phyloP scores from a whole-genome alignment of 208 protist genomes.

The Trypanosoma cruzi region DNA sequence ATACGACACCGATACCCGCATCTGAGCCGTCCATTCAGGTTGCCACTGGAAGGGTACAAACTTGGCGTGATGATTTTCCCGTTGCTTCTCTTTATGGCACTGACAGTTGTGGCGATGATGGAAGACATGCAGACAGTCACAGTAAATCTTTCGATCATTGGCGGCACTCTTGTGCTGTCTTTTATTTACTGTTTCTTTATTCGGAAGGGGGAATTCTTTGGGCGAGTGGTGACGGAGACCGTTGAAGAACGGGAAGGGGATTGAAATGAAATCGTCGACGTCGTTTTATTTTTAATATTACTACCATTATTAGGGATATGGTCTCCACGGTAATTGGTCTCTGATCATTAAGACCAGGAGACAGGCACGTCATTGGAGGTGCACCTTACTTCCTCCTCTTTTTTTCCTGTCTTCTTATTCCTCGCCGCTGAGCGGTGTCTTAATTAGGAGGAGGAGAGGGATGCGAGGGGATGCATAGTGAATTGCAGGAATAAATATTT shows the following conservation, averaged over 20 bases:
- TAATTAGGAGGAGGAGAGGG: too few relatives aligned
- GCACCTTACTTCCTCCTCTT: too few relatives aligned
- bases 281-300: too few relatives aligned
- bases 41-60: constrained; percentile 49
- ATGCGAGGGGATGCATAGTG: too few relatives aligned
- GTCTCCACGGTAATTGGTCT: too few relatives aligned
- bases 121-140: constrained; percentile 42
- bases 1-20: constrained; percentile 65
- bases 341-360: too few relatives aligned
- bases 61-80: constrained; percentile 48
- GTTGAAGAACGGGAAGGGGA: constrained; percentile 2
- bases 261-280: neutral
- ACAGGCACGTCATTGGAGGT: too few relatives aligned
- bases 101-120: constrained; percentile 51
- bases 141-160: constrained; percentile 43
- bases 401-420: too few relatives aligned
- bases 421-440: too few relatives aligned
- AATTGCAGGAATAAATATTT: too few relatives aligned
- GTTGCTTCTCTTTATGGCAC: constrained; percentile 36
- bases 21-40: constrained; percentile 58
- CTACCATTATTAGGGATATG: too few relatives aligned
- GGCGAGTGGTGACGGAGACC: constrained; percentile 59
- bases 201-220: constrained; percentile 56
- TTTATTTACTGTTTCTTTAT: constrained; percentile 52
- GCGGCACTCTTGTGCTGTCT: constrained; percentile 28